Base-by-base conservation (phyloP, 495 filamentous ascomycete species). In the Thermothielavioides terrestris region DNA sequence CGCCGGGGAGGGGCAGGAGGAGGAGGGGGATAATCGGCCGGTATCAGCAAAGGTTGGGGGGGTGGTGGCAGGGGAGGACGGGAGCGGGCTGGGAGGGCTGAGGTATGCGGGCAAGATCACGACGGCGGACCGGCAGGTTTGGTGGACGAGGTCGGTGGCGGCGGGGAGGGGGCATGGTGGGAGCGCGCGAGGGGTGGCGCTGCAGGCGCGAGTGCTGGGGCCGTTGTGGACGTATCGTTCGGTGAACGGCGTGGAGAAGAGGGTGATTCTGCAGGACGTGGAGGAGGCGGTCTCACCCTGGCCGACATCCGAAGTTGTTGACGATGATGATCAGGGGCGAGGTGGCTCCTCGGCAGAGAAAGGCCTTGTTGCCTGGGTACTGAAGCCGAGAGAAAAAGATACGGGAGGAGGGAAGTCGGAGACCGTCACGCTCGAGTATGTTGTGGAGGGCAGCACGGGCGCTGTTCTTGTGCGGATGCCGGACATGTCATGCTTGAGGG, bases 41-140 rank as follows among this genome's bases (percentile, higher is more conserved):
- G 14, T 6, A 26, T 4, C 14, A n/a, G n/a, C n/a, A n/a, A n/a
- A n/a, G n/a, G n/a, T n/a, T n/a, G n/a, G n/a, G n/a, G n/a, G n/a
- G n/a, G n/a, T n/a, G n/a, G n/a, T n/a, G n/a, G n/a, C n/a, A n/a
- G n/a, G n/a, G n/a, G n/a, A n/a, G n/a, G n/a, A n/a, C n/a, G n/a
- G 21, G 5, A 35, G 2, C 6, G 12, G 31, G 20, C n/a, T n/a
- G 2, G 14, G 12, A 36, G 28, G 17, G 15, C 47, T 44, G 1
- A 17, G 9, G 6, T 63, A 68, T 38, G 73, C 73, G 0, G 68
- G 67, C 28, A 73, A 72, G 37, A 62, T 76, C 39, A 60, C 56
- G 0, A 47, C 59, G 22, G 26, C 27, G 0, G 68, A 75, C 43
- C 38, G 40, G 1, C 64, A 66, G 23, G 21, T 74, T 7, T 48